These are phyloP conservation scores for Candida silvicultrix DNA, from an alignment of 805 yeast species.

Conservation along the genomic window DNA sequence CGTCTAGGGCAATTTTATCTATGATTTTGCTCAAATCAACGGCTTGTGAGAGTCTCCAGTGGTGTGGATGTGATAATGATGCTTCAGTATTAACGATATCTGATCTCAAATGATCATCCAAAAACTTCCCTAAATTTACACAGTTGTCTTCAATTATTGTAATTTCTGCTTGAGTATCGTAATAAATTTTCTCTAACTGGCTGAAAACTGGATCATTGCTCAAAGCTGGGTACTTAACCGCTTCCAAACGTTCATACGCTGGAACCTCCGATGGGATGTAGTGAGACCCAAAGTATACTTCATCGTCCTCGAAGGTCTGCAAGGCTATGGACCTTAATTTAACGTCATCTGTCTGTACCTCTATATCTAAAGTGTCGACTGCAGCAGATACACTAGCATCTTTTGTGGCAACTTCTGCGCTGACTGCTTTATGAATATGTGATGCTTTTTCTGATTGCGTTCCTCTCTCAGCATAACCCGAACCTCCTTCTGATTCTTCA, in stretches of 20 bases:
- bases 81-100: slow-evolving; percentile 21
- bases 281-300: slow-evolving; percentile 21
- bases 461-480: neutral
- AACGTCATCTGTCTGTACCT: slow-evolving; percentile 13
- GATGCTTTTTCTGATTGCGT: neutral
- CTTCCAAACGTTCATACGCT: slow-evolving; percentile 12
- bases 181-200: slow-evolving; percentile 16
- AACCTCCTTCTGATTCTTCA: too few species aligned
- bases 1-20: neutral
- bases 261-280: slow-evolving; percentile 13
- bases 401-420: neutral
- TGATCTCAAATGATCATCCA: slow-evolving; percentile 26
- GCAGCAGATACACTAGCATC: slow-evolving; percentile 3
- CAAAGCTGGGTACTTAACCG: slow-evolving; percentile 18
- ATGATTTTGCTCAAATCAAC: slow-evolving; percentile 7
- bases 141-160: slow-evolving; percentile 25
- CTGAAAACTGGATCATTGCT: slow-evolving; percentile 9
- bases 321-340: slow-evolving; percentile 1
- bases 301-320: slow-evolving; percentile 28
- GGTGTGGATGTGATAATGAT: slow-evolving; percentile 22
- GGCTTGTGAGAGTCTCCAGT: slow-evolving; percentile 33
- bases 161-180: slow-evolving; percentile 28
- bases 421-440: neutral
- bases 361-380: neutral
- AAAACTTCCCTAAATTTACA: slow-evolving; percentile 18